Base-by-base conservation (phyloP, 2,329 filamentous ascomycete genomes). In the Diplocarpon rosae region DNA sequence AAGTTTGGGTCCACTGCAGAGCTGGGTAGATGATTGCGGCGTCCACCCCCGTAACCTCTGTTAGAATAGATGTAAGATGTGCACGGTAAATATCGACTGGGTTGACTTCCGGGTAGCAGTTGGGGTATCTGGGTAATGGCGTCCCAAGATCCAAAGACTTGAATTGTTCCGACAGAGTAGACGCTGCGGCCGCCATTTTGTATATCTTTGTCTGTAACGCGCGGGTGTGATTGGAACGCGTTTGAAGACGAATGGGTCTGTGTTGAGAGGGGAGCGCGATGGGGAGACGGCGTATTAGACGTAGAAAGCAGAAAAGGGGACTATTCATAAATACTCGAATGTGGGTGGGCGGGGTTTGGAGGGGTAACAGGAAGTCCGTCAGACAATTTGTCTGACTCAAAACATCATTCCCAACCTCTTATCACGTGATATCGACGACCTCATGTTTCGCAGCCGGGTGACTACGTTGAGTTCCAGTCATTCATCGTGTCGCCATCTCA, bases 31-130 rank as follows among this genome's bases (percentile, higher is more conserved):
- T 80, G 56, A 87, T 77, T 43, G 72, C 69, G 29, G 72, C 63
- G 46, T 85, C 81, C 24, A 86, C 81, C 16, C 81, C 83, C 2
- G 82, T 85, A 48, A 87, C 73, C 15, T 76, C 68, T 29, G 76
- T 68, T 33, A 93, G 67, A 39, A 85, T 68, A 34, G 80, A 71
- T 50, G 83, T 80, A 51, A 93, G 75, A 62, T 89, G 83, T 31
- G 79, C 76, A 48, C 86, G 76, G 71, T 88, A 93, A 49, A 90
- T 72, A 59, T 92, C 86, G 58, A 85, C 70, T 3, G 83, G 81
- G 66, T 92, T 92, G 55, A 75, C 67, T 27, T 80, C 72, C 44
- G 84, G 83, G 59, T 81, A 69, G 56, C 72, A 76, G 59, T 70
- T 70, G 32, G 76, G 71, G 59, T 69, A 80, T 46, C 55, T 51